These are phyloP conservation scores for Mycena albidolilacea DNA, from an alignment of 768 basidiomycete genomes.

Conservation along the genomic window DNA sequence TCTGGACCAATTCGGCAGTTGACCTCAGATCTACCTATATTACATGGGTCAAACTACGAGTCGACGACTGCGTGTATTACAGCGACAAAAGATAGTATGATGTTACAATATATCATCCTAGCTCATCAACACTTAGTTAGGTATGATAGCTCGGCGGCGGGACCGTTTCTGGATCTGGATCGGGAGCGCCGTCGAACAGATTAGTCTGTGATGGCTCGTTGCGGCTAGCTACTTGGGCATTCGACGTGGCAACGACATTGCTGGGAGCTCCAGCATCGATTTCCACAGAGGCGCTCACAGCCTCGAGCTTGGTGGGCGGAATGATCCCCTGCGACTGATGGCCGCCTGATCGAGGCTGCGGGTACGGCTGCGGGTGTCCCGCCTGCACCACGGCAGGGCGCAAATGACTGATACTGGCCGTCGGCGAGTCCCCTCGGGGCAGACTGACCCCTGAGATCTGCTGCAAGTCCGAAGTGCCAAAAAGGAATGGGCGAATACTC, in stretches of 20 bases:
- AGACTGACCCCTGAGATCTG: not conserved
- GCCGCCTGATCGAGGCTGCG: not conserved
- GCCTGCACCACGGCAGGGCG: conserved; percentile 2
- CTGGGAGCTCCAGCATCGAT: not conserved
- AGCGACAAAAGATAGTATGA: not conserved
- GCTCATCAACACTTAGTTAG: not conserved
- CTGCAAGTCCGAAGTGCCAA: not conserved
- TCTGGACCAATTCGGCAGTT: too few relatives aligned
- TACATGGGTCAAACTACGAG: not conserved
- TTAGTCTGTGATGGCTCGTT: not conserved
- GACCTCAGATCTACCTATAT: not conserved
- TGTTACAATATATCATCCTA: not conserved
- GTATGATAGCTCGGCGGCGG: not conserved
- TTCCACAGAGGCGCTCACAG: not conserved
- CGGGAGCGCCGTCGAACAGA: not conserved
- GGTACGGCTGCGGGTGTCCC: not conserved
- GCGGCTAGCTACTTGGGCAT: not conserved
- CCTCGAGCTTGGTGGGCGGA: conserved; percentile 10
- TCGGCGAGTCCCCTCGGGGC: not conserved
- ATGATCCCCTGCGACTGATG: not conserved
- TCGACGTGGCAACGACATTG: not conserved
- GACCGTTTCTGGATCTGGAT: not conserved
- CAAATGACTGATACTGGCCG: not conserved
- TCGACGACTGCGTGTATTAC: conserved; percentile 1
- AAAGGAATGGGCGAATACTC: not conserved